Base-by-base conservation (phyloP, 352 stramenopile genomes). In the Hyaloperonospora brassicae region DNA sequence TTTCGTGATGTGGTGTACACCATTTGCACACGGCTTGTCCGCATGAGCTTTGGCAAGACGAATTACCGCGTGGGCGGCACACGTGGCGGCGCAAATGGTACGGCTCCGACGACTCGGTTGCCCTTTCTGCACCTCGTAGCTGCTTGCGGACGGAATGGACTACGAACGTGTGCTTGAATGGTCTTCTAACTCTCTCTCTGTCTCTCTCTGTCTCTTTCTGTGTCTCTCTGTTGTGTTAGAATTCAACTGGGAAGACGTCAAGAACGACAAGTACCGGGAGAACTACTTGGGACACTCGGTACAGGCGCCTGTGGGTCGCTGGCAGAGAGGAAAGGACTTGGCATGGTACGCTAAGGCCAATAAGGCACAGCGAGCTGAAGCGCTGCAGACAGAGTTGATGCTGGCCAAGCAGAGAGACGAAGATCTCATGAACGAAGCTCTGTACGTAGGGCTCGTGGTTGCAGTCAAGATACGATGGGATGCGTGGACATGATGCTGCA, bases 221-320 rank as follows among this genome's bases (percentile, higher is more conserved):
- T 31, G 27, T n/a, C 27, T 31, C 27, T 31, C 27, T 7, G 14
- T 31, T 5, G 25, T 11, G 38, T 11, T 51, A 90, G 83, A 95
- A 45, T 97, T 97, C 64, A 95, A 94, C 55, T 97, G 88, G 86
- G 88, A 97, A 24, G 88, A 97, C 65, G 88, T 97, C 23, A 97
- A 96, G 76, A 88, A 84, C 52, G 88, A 97, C 68, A 93, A 96
- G 66, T 91, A 97, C 58, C 76, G 88, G 22, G 88, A 97, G 50
- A 94, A 95, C 58, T 97, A 97, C 59, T 47, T 97, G 30, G 88
- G 88, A 21, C 78, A 96, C 59, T 95, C 84, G 49, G 61, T 96
- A 41, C 68, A 90, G 41, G 87, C 86, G 31, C 84, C 88, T 12
- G 86, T 97, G 24, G 88, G 86, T 25, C 75, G 85, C 22, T 97